Conservation (phyloP, 805 yeast genomes). For the Ogataea henricii region DNA sequence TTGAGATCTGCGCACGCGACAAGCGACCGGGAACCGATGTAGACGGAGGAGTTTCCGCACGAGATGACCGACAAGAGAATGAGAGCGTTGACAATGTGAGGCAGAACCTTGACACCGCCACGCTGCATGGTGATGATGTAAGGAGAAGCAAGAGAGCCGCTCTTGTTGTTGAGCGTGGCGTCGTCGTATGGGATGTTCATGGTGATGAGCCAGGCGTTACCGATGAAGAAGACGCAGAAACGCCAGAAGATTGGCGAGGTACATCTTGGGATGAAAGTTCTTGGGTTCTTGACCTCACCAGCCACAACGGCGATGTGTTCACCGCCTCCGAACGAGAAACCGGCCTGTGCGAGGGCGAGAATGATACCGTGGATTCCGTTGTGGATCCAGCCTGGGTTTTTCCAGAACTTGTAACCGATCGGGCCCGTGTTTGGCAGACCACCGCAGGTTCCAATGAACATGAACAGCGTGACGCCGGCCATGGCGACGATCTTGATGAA, state of each 20-base stretch:
- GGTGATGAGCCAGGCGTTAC: constrained; percentile 51
- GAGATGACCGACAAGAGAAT: constrained; percentile 56
- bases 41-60: constrained; percentile 61
- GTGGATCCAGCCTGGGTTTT: constrained; percentile 54
- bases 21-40: constrained; percentile 53
- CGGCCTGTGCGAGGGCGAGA: constrained; percentile 56
- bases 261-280: constrained; percentile 57
- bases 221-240: constrained; percentile 51
- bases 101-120: constrained; percentile 54
- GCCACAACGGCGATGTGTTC: constrained; percentile 63
- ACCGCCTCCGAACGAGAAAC: constrained; percentile 63
- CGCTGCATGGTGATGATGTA: constrained; percentile 61
- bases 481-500: constrained; percentile 63
- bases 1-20: constrained; percentile 59
- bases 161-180: constrained; percentile 43
- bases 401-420: constrained; percentile 54
- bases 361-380: constrained; percentile 60
- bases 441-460: constrained; percentile 52
- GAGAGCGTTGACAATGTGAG: constrained; percentile 62
- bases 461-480: constrained; percentile 46
- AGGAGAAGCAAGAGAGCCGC: constrained; percentile 64
- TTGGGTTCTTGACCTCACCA: constrained; percentile 56
- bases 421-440: constrained; percentile 43
- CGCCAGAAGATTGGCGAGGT: constrained; percentile 59
- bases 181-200: constrained; percentile 62